Evolutionary conservation across 139 green algal genomes (phyloP), one percentile per base, ranked within the genome.

Genomic region (Mesostigma viride): DNA sequence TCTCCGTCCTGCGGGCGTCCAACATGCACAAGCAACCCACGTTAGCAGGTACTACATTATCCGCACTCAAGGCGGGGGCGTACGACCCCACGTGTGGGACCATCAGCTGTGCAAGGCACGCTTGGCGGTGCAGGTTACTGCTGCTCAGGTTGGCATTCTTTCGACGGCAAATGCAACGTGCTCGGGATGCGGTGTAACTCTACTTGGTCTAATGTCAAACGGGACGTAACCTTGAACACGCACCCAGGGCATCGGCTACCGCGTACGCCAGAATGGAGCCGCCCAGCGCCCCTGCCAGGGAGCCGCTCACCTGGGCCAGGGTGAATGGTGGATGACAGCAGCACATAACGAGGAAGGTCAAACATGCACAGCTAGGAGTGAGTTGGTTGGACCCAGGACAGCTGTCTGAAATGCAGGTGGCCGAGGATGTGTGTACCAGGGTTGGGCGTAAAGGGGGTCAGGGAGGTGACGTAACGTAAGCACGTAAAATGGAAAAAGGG

Each of bases 231-330:
- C 44, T 53, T 53, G 17, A 53, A 24, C 6, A 20, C 60, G 20
- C 11, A 76, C 70, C 70, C 4, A 96, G 62, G 36, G 68, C 72
- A 65, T 95, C 83, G 8, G 91, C 90, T 2, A 78, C 31, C 1
- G 76, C 56, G 32, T 91, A 79, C 1, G 90, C 83, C 0, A 72
- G 67, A 1, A 76, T 65, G 33, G 83, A 91, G 53, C 87, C 88
- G 22, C 79, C 61, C 31, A 96, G 79, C 22, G 88, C 90, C 2
- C 90, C 90, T 22, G 79, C 69, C 32, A 96, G 80, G 2, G 77
- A 89, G 2, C 75, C 68, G 40, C 70, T 84, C 14, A 96, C 90
- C 69, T 76, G 69, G 17, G 31, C 0, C 14, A 53, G 40, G n/a
- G n/a, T n/a, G n/a, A n/a, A n/a, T n/a, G n/a, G n/a, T n/a, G n/a